Conservation (phyloP, 2,329 filamentous ascomycete species). For the Venturia carpophila region DNA sequence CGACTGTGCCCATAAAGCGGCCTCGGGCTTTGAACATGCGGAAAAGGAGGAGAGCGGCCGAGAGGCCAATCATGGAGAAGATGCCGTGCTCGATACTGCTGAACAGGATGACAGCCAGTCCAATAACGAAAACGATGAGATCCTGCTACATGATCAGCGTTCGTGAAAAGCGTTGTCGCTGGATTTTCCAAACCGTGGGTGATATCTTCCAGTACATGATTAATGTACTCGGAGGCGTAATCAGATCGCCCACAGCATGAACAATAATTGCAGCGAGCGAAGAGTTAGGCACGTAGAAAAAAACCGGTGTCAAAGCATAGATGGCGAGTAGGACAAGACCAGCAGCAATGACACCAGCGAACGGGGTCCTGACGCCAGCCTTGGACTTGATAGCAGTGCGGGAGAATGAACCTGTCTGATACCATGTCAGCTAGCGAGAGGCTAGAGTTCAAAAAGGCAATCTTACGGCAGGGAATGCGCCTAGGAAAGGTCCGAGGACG, state of each 20-base stretch:
- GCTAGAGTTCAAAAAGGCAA: background rate
- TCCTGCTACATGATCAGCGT: constrained; percentile 27
- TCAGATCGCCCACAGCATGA: constrained; percentile 48
- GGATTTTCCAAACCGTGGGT: constrained; percentile 36
- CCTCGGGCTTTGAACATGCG: constrained; percentile 13
- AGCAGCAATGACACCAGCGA: constrained; percentile 83
- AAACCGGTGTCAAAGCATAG: constrained; percentile 78
- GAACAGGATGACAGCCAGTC: constrained; percentile 8
- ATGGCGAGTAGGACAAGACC: constrained; percentile 79
- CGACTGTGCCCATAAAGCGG: constrained; percentile 1
- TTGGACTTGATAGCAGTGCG: constrained; percentile 96
- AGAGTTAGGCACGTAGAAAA: constrained; percentile 85
- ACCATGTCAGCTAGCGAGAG: constrained; percentile 57
- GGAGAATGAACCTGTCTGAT: constrained; percentile 90
- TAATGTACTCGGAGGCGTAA: constrained; percentile 75
- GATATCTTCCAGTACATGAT: constrained; percentile 42
- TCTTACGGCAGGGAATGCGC: constrained; percentile 32
- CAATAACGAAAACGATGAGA: constrained; percentile 3
- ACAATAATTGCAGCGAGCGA: constrained; percentile 66
- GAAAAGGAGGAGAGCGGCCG: background rate
- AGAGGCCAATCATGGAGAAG: constrained; percentile 12
- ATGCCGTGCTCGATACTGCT: constrained; percentile 2
- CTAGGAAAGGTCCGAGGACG: constrained; percentile 69
- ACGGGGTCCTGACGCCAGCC: constrained; percentile 83
- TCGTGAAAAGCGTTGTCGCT: background rate